These are phyloP conservation scores for Penicillium subrubescens DNA, from an alignment of 495 filamentous ascomycete species.

Conservation along the genomic window DNA sequence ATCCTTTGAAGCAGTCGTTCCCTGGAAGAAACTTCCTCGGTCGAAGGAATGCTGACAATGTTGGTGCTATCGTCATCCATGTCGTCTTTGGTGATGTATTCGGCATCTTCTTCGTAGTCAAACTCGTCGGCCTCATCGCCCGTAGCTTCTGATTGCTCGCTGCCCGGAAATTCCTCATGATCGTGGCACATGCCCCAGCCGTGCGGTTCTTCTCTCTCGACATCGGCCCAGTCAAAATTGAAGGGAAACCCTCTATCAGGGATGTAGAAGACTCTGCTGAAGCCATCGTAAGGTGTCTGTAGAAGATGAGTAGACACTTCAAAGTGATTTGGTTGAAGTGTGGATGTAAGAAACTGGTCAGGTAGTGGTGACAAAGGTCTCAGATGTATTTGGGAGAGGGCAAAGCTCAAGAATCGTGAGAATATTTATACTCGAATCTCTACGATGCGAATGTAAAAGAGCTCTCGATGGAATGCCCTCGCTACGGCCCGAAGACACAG, in stretches of 20 bases:
- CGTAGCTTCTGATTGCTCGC: neutral
- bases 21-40: neutral
- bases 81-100: neutral
- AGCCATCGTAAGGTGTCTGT: neutral
- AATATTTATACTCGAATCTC: neutral
- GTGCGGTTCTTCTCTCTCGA: neutral
- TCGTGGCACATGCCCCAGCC: neutral
- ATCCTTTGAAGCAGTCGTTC: neutral
- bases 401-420: neutral
- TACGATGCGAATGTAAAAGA: neutral
- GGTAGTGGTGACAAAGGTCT: neutral
- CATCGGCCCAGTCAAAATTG: conserved; percentile 27
- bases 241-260: conserved; percentile 28
- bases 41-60: neutral
- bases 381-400: neutral
- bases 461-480: neutral
- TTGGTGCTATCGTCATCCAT: neutral
- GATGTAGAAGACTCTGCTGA: neutral
- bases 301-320: neutral
- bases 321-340: neutral
- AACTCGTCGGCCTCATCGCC: too few relatives aligned
- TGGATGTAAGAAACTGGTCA: neutral
- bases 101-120: neutral
- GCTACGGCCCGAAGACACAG: neutral
- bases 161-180: neutral